Conservation (phyloP, 1,284 basidiomycete genomes). For the Leccinum griseonigrum region DNA sequence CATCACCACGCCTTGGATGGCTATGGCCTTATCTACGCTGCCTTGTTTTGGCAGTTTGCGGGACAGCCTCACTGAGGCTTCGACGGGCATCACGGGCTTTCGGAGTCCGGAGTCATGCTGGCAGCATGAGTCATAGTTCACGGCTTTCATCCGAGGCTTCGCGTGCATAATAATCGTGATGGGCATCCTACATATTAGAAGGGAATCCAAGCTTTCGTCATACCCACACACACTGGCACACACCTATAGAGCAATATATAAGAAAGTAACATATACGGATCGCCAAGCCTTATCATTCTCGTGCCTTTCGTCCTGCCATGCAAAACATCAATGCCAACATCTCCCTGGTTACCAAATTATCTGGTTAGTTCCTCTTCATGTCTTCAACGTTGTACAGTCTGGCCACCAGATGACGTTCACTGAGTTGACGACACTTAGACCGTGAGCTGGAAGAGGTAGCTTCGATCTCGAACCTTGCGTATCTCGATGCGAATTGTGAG, state of each 20-base stretch:
- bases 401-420: neutral
- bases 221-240: neutral
- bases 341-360: slow-evolving; percentile 1
- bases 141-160: neutral
- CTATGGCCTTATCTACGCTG: too few species aligned
- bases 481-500: slow-evolving; percentile 1
- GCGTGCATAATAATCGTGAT: neutral
- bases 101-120: neutral
- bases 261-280: neutral
- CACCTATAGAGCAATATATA: neutral
- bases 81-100: neutral
- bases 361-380: neutral
- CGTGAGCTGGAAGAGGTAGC: slow-evolving; percentile 2
- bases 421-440: neutral
- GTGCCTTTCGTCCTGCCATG: neutral
- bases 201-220: neutral
- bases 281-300: neutral
- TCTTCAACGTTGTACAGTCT: neutral
- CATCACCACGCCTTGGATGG: too few species aligned
- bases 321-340: slow-evolving; percentile 3
- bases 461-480: neutral
- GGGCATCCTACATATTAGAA: neutral
- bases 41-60: neutral
- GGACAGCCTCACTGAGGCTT: neutral
- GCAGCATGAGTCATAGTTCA: neutral